Evolutionary conservation across 345 rosid species (phyloP), one percentile per base, ranked within the genome.

Genomic region (Citrus reticulata): DNA sequence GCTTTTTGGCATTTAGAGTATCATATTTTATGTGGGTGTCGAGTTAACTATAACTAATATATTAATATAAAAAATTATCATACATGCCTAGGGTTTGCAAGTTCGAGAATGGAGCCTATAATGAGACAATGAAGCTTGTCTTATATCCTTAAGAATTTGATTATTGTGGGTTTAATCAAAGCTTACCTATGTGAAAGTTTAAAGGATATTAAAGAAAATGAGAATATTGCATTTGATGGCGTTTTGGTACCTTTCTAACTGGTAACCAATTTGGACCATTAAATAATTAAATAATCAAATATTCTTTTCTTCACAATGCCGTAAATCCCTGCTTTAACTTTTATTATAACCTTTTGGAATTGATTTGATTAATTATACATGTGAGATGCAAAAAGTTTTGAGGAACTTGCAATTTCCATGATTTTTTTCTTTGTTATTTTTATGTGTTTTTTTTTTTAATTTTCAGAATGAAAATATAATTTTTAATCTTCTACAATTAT

Each of bases 71-170:
- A 20, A 11, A 57, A 16, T 14, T 24, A 16, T 13, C 51, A 16
- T 55, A 14, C 20, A 32, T 29, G 27, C 14, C 6, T 68, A 64
- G 25, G 64, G n/a, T 69, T 51, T 76, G 60, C 80, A 81, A 69
- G 69, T 69, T 72, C 64, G 77, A 72, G 75, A 68, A 34, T 19
- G 7, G 19, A 9, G 60, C 32, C 27, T 73, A 46, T 57, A 72
- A 42, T 34, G 71, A 46, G 81, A 80, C 72, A 71, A 74, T 5
- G 4, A 59, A 70, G 6, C 58, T 34, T 74, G 79, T 80, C 81
- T n/a, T 46, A 46, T 27, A 37, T 75, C 29, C 11, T 59, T 80
- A 16, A 24, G 66, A 62, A 9, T 25, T 46, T 46, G 51, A 46
- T 13, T 46, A 3, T 46, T 46, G 51, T 46, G 74, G 34, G 71